Base-by-base conservation (phyloP, 495 filamentous ascomycete species). In the Cercophora scortea region DNA sequence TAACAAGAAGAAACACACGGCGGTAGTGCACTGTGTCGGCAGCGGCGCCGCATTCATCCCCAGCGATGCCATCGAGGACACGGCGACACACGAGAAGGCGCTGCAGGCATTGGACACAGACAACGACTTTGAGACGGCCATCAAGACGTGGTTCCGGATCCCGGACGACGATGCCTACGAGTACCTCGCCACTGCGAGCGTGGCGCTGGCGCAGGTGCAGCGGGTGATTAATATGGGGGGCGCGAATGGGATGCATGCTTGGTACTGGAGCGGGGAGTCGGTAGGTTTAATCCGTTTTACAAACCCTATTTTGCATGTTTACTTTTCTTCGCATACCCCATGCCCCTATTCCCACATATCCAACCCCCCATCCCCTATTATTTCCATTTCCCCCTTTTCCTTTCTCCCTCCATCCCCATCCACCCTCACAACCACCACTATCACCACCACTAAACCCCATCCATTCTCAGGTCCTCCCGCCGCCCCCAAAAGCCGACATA, bases 181-280 rank as follows among this genome's bases (percentile, higher is more conserved):
- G 36, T 86, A 85, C 65, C 74, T 78, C 50, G 82, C 79, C 33
- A 76, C 73, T 34, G 70, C 73, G 12, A 76, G 68, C 54, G 64
- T 74, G 42, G 67, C 56, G 64, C 70, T 85, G 4, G 55, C 68
- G 15, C 70, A 82, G 55, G 79, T 78, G 1, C 81, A 84, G 62
- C 68, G 58, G 25, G 68, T 70, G 13, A 66, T 84, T 33, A 61
- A 70, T 0, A 59, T 71, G 15, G 78, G 77, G 11, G 59, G 61
- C 0, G 65, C 61, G 33, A 67, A 75, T 36, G 74, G 71, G 1
- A 41, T 74, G 50, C 69, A 72, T 50, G 49, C 46, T 10, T 74
- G 71, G 71, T 74, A 74, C 33, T 74, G 55, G 72, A 71, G 56
- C 60, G 53, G 55, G 38, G 50, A 63, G 53, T 40, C 53, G 41